Evolutionary conservation across 2,329 filamentous ascomycete genomes (phyloP), one percentile per base, ranked within the genome.

Genomic region (Cordyceps tenuipes): DNA sequence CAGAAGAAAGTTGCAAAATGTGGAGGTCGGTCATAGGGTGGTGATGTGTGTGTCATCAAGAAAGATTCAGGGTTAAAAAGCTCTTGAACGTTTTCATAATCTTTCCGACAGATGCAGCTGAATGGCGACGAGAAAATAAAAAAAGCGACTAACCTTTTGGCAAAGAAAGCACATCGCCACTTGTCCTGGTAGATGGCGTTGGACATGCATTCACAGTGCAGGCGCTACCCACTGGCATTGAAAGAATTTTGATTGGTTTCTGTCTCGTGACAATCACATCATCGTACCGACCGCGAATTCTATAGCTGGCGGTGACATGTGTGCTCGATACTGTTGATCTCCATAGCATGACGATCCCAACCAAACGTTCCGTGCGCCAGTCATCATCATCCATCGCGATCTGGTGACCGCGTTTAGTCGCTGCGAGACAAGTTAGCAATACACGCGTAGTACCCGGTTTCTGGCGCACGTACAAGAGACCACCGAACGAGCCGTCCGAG

Each of bases 401-500:
- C 62, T 68, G 68, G 8, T 36, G 46, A 71, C 69, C 66, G 68
- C 67, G 72, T 80, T 81, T 82, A 82, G 73, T 80, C 80, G 71
- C 80, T 82, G 62, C 8, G 57, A 51, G 59, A 19, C n/a, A 21
- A 29, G 76, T 82, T 74, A 82, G 79, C 67, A 63, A 57, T 1
- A 23, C 3, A 55, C 19, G 19, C 19, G 19, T 19, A 17, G 2
- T 1, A 5, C 12, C 6, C 7, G 13, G n/a, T 3, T 17, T 1
- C 17, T 17, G 41, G 8, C 15, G 10, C 41, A 78, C 80, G 61
- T 77, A 82, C 80, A 94, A 93, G 73, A 93, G 85, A 83, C 87
- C 87, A 76, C 87, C 89, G 81, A 93, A 91, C 75, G 87, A 86
- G 75, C 80, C 79, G 64, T 84, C 82, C 13, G 54, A 57, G 62